Percentiles rank a stretch among this genome's conserved stretches.
phyloP scores from a whole-genome alignment of 2,329 filamentous ascomycete species.

The Cladosporium phlei region DNA sequence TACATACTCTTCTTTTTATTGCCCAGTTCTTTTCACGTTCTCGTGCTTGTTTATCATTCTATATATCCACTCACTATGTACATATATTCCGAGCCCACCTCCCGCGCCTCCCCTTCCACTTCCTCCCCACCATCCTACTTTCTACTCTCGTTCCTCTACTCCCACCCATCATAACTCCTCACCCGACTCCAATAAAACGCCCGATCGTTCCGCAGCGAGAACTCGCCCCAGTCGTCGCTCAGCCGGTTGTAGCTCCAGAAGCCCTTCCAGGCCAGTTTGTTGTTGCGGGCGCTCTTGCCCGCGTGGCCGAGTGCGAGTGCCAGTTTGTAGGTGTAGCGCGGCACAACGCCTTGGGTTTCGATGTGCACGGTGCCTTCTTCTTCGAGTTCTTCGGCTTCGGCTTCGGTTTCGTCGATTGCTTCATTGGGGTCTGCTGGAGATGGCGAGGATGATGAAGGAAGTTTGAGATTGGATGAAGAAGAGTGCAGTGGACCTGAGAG shows the following conservation, averaged over 20 bases:
- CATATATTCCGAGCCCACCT: too few relatives aligned
- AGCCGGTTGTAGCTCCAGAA: constrained; percentile 88
- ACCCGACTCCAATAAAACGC: constrained; percentile 60
- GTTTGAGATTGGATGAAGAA: too few relatives aligned
- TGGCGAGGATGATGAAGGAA: too few relatives aligned
- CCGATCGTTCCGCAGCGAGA: constrained; percentile 60
- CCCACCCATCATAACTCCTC: constrained; percentile 27
- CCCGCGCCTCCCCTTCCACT: too few relatives aligned
- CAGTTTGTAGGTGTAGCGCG: constrained; percentile 81
- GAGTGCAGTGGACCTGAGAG: constrained; percentile 52
- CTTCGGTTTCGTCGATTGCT: constrained; percentile 16
- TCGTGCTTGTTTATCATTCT: too few relatives aligned
- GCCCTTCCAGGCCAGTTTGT: constrained; percentile 80
- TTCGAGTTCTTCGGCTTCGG: constrained; percentile 31
- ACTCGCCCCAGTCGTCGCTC: constrained; percentile 87
- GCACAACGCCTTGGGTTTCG: constrained; percentile 76
- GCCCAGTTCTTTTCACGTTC: too few relatives aligned
- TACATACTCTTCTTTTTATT: too few relatives aligned
- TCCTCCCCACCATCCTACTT: too few relatives aligned
- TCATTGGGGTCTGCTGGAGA: background rate
- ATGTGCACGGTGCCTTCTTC: constrained; percentile 68
- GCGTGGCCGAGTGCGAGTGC: constrained; percentile 66
- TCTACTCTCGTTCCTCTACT: too few relatives aligned
- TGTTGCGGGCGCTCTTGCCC: constrained; percentile 62
- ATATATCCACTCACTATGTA: too few relatives aligned